These are phyloP conservation scores for Galerina marginata DNA, from an alignment of 768 basidiomycete genomes.

Conservation along the genomic window DNA sequence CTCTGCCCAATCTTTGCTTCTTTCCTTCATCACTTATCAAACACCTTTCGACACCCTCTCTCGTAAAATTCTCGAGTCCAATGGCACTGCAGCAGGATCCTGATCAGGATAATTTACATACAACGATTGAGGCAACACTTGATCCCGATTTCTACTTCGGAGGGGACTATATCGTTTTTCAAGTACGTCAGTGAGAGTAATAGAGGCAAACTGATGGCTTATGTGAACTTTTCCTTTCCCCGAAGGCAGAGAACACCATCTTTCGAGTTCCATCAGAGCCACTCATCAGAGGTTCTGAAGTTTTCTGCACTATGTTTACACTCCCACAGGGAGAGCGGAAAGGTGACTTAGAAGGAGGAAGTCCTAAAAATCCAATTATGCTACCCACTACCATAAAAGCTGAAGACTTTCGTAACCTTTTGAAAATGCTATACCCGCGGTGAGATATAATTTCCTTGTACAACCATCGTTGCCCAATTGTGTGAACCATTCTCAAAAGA, in stretches of 20 bases:
- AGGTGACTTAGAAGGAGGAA: not conserved
- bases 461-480: not conserved
- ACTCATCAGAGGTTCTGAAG: constrained; percentile 8
- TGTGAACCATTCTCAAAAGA: not conserved
- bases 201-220: no score
- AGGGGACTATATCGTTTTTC: no score
- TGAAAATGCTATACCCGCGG: constrained; percentile 7
- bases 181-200: no score
- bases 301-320: constrained; percentile 7
- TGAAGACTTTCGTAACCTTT: not conserved
- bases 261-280: constrained; percentile 12
- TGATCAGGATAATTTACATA: no score
- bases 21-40: no score
- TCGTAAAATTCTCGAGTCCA: no score
- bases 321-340: not conserved
- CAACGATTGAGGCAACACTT: no score
- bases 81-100: no score
- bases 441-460: not conserved
- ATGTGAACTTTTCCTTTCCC: no score
- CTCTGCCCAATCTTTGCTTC: no score
- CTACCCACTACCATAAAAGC: not conserved
- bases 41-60: no score
- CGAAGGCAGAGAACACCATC: not conserved
- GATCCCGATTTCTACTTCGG: no score
- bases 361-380: constrained; percentile 4